Evolutionary conservation across 805 yeast species (phyloP), one percentile per base, ranked within the genome.

Genomic region (Kregervanrija pseudodelftensis): DNA sequence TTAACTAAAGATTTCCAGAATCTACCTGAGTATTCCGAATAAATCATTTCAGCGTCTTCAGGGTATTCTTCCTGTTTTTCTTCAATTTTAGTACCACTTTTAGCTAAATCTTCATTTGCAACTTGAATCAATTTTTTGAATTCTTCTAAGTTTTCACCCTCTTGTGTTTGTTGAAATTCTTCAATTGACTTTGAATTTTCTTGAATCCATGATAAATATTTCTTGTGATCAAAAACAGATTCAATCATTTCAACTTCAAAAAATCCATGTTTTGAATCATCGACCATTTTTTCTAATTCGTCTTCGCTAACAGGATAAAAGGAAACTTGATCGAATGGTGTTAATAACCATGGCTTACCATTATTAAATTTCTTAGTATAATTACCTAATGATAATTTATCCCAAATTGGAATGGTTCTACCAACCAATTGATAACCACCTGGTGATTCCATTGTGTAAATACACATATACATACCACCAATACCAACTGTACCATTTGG

Each of bases 401-500:
- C 99, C 99, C 99, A 91, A 56, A 91, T 90, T 44, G 98, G 98
- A 53, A 93, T 81, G 10, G 99, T 91, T 61, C 98, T 79, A 46
- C 98, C 99, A 50, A 89, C 91, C 55, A 91, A 75, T 69, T 91
- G 98, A 67, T 91, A 91, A 31, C 99, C 99, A 68, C 99, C 99
- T 40, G 99, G 99, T 22, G 96, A 88, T 54, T 88, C 95, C 91
- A 91, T 90, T 31, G 98, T 88, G 67, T 91, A 91, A 56, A 91
- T 90, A 70, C 98, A 91, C 98, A 91, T 90, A 74, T 89, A 93
- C 86, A 85, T 88, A 56, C 99, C 98, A 51, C 99, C 99, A 61
- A 93, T 82, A 59, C 99, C 99, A 49, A 91, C 98, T 33, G 93
- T 85, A 54, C 99, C 99, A 60, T 88, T 87, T 35, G 96, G 96